Conservation (phyloP, 2,329 filamentous ascomycete species). For the Lanzia echinophila region DNA sequence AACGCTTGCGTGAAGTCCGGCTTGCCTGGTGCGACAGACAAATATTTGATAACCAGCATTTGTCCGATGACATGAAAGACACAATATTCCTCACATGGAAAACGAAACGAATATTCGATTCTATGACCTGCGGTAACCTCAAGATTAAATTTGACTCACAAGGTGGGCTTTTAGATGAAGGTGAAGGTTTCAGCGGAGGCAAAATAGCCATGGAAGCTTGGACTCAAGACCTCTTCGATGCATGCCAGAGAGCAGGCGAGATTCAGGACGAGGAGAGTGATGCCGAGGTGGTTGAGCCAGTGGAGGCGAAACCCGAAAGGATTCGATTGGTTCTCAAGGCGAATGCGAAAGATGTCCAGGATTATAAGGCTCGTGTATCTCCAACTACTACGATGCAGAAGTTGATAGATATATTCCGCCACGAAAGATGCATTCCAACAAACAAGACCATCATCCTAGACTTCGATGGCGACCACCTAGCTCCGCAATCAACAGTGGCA, state of each 20-base stretch:
- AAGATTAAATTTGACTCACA: conserved; percentile 46
- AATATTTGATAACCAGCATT: conserved; percentile 35
- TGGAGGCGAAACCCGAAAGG: conserved; percentile 24
- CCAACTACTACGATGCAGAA: conserved; percentile 53
- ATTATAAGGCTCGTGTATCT: conserved; percentile 45
- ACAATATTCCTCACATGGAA: conserved; percentile 75
- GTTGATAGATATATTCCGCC: conserved; percentile 56
- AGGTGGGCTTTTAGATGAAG: conserved; percentile 23
- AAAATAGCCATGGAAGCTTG: conserved; percentile 72
- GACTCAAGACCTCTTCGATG: conserved; percentile 56
- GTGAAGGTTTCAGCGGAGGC: conserved; percentile 42
- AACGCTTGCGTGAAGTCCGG: conserved; percentile 60
- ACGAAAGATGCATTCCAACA: conserved; percentile 42
- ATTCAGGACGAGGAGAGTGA: conserved; percentile 17
- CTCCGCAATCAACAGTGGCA: conserved; percentile 51
- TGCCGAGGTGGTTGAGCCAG: conserved; percentile 17
- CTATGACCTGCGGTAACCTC: conserved; percentile 65
- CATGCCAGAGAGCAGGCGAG: conserved; percentile 18
- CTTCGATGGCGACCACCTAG: conserved; percentile 71
- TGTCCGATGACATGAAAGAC: conserved; percentile 38
- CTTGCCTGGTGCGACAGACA: conserved; percentile 64
- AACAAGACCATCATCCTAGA: conserved; percentile 53
- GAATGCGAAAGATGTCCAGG: conserved; percentile 40
- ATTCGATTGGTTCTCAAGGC: conserved; percentile 47
- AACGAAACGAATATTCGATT: conserved; percentile 63